A percentile compares a stretch with the other conserved stretches of the same genome.
Evolutionary conservation across 2,329 filamentous ascomycete genomes (phyloP).

Genomic region (Sporothrix luriei): DNA sequence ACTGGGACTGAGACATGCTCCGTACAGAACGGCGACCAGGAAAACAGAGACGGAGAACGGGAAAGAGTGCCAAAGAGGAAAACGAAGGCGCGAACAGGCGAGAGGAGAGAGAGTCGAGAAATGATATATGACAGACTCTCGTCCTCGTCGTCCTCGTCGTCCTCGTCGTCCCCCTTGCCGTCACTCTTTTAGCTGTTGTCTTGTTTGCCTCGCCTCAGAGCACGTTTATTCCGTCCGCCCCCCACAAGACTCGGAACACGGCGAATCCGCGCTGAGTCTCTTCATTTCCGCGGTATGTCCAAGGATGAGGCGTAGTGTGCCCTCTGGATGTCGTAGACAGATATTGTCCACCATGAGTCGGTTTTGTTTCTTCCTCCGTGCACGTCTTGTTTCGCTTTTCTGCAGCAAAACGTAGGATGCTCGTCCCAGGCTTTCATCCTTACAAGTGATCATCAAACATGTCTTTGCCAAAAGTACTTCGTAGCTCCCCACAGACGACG

Average conservation of each 20-base stretch:
- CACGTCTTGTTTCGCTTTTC: background rate
- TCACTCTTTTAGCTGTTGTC: too few species aligned
- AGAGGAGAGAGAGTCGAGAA: background rate
- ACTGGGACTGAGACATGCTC: background rate
- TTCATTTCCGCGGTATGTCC: background rate
- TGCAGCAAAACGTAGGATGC: constrained; percentile 1
- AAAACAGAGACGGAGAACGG: background rate
- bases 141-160: background rate
- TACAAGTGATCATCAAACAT: background rate
- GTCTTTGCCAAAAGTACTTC: background rate
- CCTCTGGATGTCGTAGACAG: background rate
- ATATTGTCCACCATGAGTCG: background rate
- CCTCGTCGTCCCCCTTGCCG: too few species aligned
- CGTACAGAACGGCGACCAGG: background rate
- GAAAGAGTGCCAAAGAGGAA: too few species aligned
- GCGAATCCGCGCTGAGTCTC: background rate
- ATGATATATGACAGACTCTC: constrained; percentile 2
- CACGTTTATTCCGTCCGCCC: background rate
- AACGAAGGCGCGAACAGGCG: background rate
- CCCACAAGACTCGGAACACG: constrained; percentile 15
- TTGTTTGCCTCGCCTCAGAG: background rate
- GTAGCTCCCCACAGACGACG: background rate
- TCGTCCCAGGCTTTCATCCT: too few species aligned
- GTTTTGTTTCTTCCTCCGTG: background rate
- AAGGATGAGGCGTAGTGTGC: background rate